These are phyloP conservation scores for Metschnikowia cubensis DNA, from an alignment of 805 yeast genomes.

Conservation along the genomic window DNA sequence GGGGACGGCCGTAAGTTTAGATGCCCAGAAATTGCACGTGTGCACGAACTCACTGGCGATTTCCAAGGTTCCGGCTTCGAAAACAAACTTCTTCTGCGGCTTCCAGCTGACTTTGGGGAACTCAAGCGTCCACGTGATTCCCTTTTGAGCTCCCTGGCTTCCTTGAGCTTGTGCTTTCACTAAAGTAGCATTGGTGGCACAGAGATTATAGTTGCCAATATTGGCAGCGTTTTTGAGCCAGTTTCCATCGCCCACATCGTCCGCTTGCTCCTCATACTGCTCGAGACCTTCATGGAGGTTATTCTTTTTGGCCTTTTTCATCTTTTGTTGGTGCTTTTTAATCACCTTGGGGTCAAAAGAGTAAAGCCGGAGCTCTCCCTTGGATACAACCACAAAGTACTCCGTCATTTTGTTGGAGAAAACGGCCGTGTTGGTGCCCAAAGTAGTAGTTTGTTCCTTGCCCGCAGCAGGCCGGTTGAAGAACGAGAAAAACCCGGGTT, in stretches of 20 bases:
- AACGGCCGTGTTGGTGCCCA: conserved; percentile 12
- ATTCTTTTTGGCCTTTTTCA: conserved; percentile 20
- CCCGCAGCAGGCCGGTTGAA: conserved; percentile 15
- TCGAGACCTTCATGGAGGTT: conserved; percentile 19
- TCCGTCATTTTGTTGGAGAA: conserved; percentile 36
- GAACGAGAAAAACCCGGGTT: conserved; percentile 14
- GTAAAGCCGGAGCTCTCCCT: conserved; percentile 60
- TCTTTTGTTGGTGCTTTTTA: conserved; percentile 36
- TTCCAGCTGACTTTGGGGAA: conserved; percentile 44
- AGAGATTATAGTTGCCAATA: conserved; percentile 48
- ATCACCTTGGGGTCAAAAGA: conserved; percentile 46
- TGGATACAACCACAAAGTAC: conserved; percentile 62
- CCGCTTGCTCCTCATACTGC: conserved; percentile 22
- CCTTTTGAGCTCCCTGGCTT: conserved; percentile 1
- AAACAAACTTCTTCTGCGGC: conserved; percentile 44
- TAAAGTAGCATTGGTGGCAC: conserved; percentile 47
- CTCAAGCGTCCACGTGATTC: conserved; percentile 50
- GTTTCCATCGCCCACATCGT: conserved; percentile 55
- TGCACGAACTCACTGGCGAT: conserved; percentile 67
- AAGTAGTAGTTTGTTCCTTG: conserved; percentile 3
- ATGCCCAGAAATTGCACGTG: conserved; percentile 88
- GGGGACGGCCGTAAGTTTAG: conserved; percentile 78
- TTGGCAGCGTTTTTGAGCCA: conserved; percentile 64
- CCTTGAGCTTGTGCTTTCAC: conserved; percentile 18
- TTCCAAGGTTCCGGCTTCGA: conserved; percentile 63